Base-by-base conservation (phyloP, 352 stramenopile genomes). In the Phytophthora podocarpi region DNA sequence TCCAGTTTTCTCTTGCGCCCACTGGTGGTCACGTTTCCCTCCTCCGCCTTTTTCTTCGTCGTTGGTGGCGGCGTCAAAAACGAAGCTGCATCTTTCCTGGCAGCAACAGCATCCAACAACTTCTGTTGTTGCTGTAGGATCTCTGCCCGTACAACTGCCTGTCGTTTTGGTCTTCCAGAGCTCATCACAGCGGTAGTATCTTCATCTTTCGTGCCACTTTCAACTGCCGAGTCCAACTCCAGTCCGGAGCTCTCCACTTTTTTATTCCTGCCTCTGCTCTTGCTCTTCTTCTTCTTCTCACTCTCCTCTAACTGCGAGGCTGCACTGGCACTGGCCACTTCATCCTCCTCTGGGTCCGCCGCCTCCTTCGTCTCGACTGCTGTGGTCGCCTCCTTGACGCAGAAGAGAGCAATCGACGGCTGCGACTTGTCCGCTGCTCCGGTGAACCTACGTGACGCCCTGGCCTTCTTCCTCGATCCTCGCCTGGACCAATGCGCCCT, bases 361-460 rank as follows among this genome's bases (percentile, higher is more conserved):
- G 30, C 24, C 10, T 24, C 10, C 28, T 35, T 53, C 1, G 35
- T 12, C 0, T 36, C 24, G 0, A 13, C 26, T 34, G 30, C 27
- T 26, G 34, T 1, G 1, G 45, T 7, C 21, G 26, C n/a, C 23
- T 70, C 59, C 47, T 73, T 65, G 26, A 85, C 58, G 42, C 70
- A 90, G 51, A 91, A 90, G 34, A 82, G 41, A 20, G 78, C 82
- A 46, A 92, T 92, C 13, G 79, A 88, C 8, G 83, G 80, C 62
- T 90, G 77, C 5, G 55, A 71, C 58, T 85, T 87, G 31, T 82
- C 59, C 2, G 52, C 32, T 11, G 18, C 45, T 34, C 30, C 12
- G 10, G 45, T 42, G 9, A 51, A 11, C 50, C 24, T 49, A 28
- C 65, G 59, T 40, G 69, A 60, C 15, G 48, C 54, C 8, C 72